A percentile compares a stretch with the other conserved stretches of the same genome.
Conservation (phyloP, 2,329 filamentous ascomycete genomes). For the Fusarium illudens region DNA sequence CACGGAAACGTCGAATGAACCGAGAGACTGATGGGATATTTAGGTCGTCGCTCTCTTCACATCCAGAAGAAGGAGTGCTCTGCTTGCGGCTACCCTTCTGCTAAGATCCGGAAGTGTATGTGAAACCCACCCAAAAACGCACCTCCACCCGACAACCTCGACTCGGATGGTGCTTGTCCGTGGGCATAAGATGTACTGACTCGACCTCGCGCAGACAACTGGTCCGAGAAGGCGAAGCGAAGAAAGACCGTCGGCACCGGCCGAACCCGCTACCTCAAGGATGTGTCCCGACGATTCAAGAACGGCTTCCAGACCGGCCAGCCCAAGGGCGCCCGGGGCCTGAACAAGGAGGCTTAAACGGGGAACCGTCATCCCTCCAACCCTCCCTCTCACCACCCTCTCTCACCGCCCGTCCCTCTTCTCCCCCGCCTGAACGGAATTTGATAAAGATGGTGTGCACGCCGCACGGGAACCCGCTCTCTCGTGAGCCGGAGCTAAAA, state of each 20-base stretch:
- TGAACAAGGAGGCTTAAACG: constrained; percentile 48
- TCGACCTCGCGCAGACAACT: constrained; percentile 79
- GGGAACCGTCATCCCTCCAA: constrained; percentile 31
- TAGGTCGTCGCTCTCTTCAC: constrained; percentile 96
- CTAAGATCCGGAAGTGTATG: constrained; percentile 99
- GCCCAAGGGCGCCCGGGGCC: constrained; percentile 82
- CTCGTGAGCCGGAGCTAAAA: constrained; percentile 12
- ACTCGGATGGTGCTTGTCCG: constrained; percentile 4
- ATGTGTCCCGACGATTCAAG: constrained; percentile 90
- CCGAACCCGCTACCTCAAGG: constrained; percentile 94
- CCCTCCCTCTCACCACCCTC: constrained; percentile 23
- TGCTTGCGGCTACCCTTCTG: constrained; percentile 93
- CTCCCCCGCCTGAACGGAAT: constrained; percentile 14
- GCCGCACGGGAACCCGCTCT: constrained; percentile 12
- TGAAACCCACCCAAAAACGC: constrained; percentile 44
- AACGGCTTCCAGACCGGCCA: constrained; percentile 95
- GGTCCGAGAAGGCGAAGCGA: constrained; percentile 99
- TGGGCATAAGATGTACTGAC: constrained; percentile 31
- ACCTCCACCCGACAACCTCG: constrained; percentile 17
- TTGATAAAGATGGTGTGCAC: constrained; percentile 5
- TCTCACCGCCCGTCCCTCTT: constrained; percentile 24
- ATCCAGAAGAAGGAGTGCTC: constrained; percentile 99
- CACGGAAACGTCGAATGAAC: constrained; percentile 2
- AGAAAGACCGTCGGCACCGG: constrained; percentile 99
- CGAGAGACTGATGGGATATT: constrained; percentile 39